Base-by-base conservation (phyloP, 805 yeast species). In the Schizosaccharomyces japonicus region DNA sequence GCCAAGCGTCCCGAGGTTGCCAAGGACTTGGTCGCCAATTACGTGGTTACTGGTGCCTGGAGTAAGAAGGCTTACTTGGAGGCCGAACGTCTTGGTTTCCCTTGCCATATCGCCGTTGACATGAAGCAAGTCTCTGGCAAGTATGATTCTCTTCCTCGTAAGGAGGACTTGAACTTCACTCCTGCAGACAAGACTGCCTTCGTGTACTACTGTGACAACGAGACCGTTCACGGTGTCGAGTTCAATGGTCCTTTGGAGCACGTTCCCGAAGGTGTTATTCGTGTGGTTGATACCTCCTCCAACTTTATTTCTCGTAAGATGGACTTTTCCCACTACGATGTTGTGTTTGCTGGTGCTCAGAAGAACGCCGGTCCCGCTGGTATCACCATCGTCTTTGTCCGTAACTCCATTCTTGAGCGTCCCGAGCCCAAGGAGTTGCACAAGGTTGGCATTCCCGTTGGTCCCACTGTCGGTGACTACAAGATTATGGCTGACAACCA, bases 301-400 rank as follows among this genome's bases (percentile, higher is more conserved):
- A 83, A 87, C 62, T 78, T 90, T 58, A 67, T 90, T 54, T 81
- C 94, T 21, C 77, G 80, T 54, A 66, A 71, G 53, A 62, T 90
- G 46, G 95, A 87, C 56, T 78, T 90, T 39, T 66, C 80, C 49
- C 77, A 81, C 62, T 87, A 73, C 58, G 96, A 95, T 47, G 66
- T 84, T 26, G 77, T 32, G 4, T 40, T 51, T 49, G 98, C 95
- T 17, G 99, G 99, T 52, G 99, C 96, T 26, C 99, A 90, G 65
- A 90, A 90, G 65, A 90, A 90, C 62, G 83, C 90, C 58, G 98
- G 99, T 49, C 67, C 90, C 58, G 95, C 99, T 7, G 98, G 99
- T 33, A 73, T 90, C 53, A 79, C 95, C 13, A 70, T 90, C 52
- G 87, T 84, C 62, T 87, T 90, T 56, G 77, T 85, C 63, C 83